Evolutionary conservation across 176 grass and related monocot genomes (phyloP).

Genomic region (Pontederia paniculata): DNA sequence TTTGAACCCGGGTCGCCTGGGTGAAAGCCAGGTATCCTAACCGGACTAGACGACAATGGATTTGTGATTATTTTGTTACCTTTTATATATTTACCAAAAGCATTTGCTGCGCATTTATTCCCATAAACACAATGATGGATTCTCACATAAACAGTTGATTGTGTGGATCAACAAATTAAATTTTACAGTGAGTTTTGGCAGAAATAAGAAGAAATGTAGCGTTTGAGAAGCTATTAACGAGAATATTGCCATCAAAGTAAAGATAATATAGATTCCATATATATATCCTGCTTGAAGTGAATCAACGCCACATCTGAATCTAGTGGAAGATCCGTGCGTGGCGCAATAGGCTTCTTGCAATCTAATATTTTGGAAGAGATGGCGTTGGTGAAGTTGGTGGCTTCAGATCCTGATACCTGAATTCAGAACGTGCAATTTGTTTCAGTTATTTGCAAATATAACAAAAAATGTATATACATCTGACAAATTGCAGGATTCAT

Average conservation of each 20-base stretch:
- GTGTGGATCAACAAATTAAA: too few species aligned
- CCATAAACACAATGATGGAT: too few species aligned
- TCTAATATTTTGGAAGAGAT: conserved; percentile 28
- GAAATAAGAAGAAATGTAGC: too few species aligned
- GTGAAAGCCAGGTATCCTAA: conserved; percentile 98
- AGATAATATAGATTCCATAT: too few species aligned
- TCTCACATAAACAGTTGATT: too few species aligned
- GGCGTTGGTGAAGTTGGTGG: conserved; percentile 31
- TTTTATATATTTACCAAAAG: too few species aligned
- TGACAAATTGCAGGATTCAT: neutral
- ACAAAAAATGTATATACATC: neutral
- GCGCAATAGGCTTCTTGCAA: neutral
- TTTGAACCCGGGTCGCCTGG: conserved; percentile 89
- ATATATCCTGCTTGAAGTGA: too few species aligned
- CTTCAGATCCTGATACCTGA: conserved; percentile 39
- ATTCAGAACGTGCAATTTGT: neutral
- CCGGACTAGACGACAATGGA: conserved; percentile 78
- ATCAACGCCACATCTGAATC: neutral
- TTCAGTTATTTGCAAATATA: neutral
- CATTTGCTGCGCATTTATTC: too few species aligned
- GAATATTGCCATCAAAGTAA: neutral
- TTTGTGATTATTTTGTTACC: neutral
- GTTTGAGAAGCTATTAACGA: neutral
- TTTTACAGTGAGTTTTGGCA: too few species aligned
- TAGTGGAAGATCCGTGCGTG: neutral